phyloP scores from a whole-genome alignment of 129 eudicot species.

The Artemisia argyi region DNA sequence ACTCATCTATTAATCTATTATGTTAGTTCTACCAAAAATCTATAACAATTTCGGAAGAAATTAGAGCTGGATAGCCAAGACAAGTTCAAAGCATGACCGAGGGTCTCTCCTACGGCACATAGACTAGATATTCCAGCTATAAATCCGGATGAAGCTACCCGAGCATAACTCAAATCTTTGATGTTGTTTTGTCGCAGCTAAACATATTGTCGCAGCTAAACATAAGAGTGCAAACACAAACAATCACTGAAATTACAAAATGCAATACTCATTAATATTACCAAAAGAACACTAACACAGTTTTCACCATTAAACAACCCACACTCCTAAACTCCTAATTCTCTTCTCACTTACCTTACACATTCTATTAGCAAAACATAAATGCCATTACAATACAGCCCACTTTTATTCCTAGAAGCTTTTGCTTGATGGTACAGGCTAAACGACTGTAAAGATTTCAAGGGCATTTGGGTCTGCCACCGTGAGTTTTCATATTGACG shows the following conservation, averaged over 20 bases:
- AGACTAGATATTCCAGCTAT: neutral
- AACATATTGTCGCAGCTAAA: no score
- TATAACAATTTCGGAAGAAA: no score
- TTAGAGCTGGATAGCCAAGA: no score
- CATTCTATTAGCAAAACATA: constrained; percentile 2
- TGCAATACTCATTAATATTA: neutral
- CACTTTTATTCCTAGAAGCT: constrained; percentile 3
- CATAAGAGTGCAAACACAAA: neutral
- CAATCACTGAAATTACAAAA: neutral
- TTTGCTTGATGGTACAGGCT: neutral
- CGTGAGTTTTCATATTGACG: constrained; percentile 72
- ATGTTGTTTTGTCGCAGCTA: neutral
- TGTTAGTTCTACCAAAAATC: no score
- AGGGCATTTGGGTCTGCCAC: constrained; percentile 83
- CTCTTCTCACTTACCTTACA: neutral
- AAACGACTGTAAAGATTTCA: neutral
- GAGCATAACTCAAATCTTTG: neutral
- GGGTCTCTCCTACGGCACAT: no score
- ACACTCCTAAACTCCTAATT: no score
- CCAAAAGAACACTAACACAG: neutral
- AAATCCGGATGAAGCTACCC: neutral
- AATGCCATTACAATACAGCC: neutral
- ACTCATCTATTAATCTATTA: no score
- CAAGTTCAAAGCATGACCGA: no score
- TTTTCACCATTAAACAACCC: neutral